phyloP scores from a whole-genome alignment of 2,329 filamentous ascomycete genomes.

The Venturia carpophila region DNA sequence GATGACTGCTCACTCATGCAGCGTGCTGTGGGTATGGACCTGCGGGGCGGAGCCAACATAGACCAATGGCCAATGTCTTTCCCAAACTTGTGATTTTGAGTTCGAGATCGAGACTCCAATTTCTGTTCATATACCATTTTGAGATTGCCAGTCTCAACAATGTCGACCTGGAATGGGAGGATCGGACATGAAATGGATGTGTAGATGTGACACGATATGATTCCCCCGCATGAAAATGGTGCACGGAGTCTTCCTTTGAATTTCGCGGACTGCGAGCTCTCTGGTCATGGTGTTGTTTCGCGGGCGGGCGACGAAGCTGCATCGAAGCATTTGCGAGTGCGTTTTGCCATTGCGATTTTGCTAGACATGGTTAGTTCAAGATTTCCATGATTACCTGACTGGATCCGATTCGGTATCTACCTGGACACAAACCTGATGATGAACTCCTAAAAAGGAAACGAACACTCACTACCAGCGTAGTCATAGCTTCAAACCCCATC shows the following conservation, averaged over 20 bases:
- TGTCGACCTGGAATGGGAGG: neutral
- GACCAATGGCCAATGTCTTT: neutral
- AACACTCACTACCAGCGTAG: neutral
- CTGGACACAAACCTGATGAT: neutral
- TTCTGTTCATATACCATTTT: neutral
- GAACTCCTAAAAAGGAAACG: neutral
- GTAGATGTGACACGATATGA: neutral
- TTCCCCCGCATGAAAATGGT: neutral
- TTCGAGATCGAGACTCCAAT: neutral
- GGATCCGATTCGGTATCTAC: neutral
- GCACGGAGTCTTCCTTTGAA: neutral
- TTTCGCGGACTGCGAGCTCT: neutral
- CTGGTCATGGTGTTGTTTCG: neutral
- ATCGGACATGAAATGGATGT: neutral
- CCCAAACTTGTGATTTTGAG: neutral
- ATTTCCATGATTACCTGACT: neutral
- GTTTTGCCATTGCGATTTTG: neutral
- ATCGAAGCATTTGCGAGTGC: neutral
- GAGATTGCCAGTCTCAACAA: neutral
- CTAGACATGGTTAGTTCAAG: neutral
- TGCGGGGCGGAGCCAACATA: neutral
- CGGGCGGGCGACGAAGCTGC: neutral
- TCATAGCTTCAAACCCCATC: conserved; percentile 3
- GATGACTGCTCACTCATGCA: conserved; percentile 40
- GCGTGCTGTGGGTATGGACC: conserved; percentile 35